Base-by-base conservation (phyloP, 345 rosid species). In the Adansonia digitata region DNA sequence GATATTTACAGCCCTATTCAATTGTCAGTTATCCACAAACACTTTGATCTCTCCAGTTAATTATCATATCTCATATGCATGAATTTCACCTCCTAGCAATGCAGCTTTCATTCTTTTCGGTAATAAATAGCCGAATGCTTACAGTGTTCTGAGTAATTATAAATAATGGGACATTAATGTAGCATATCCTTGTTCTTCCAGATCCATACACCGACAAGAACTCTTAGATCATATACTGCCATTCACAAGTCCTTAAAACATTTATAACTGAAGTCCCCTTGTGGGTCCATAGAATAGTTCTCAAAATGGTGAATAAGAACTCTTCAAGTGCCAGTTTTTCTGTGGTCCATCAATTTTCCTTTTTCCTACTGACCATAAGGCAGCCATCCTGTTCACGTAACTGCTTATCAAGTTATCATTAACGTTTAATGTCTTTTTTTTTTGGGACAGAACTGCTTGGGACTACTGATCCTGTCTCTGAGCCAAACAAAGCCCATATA, bases 241-340 rank as follows among this genome's bases (percentile, higher is more conserved):
- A 42, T 22, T 35, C 57, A 11, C 57, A 20, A 52, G 57, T n/a
- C 55, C 60, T n/a, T 6, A 52, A n/a, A 15, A 55, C 11, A 62
- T 53, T 15, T 31, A 42, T 22, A 43, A 26, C 12, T 14, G 37
- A 26, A 40, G 68, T 74, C 62, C 80, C 68, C 64, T 7, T 17
- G 82, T 78, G 86, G 86, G 85, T 45, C 62, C 81, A 70, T 60
- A 67, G 77, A 63, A 75, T 73, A 70, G 73, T 76, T 75, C 80
- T 60, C 71, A 66, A 73, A 78, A 61, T 13, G 24, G 46, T 9
- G 63, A 77, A 73, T 72, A 80, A 48, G 52, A 82, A 71, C 52
- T 75, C 55, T 78, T 62, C 76, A 45, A 62, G 75, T 34, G 71
- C 71, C 63, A 53, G n/a, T 29, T 69, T 29, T 61, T 68, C 56